phyloP scores from a whole-genome alignment of 2,329 filamentous ascomycete species.

The Xylaria hypoxylon region DNA sequence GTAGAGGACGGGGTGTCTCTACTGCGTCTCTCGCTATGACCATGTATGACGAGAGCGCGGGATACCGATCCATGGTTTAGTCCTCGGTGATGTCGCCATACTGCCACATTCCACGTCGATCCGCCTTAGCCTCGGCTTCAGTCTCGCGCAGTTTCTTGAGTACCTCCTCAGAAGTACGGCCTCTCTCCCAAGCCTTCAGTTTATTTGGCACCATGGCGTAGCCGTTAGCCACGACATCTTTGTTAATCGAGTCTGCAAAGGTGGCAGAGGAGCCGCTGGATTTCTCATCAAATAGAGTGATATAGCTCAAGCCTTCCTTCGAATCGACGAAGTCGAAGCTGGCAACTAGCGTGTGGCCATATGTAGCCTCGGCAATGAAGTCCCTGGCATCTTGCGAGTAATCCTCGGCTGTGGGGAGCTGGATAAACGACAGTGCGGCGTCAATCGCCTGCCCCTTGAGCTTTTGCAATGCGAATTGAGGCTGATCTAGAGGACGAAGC shows the following conservation, averaged over 20 bases:
- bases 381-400: constrained; percentile 85
- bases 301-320: constrained; percentile 83
- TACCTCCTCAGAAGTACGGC: constrained; percentile 74
- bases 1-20: neutral
- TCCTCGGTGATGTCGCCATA: constrained; percentile 97
- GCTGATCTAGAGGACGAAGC: constrained; percentile 82
- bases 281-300: constrained; percentile 88
- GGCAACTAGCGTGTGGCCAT: constrained; percentile 82
- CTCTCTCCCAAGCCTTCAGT: constrained; percentile 89
- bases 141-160: constrained; percentile 78
- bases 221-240: constrained; percentile 84
- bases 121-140: constrained; percentile 82
- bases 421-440: constrained; percentile 86
- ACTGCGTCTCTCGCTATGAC: neutral
- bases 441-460: constrained; percentile 90
- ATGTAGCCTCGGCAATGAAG: constrained; percentile 80
- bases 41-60: neutral
- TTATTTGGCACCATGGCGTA: constrained; percentile 93
- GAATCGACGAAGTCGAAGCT: constrained; percentile 86
- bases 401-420: constrained; percentile 84
- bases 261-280: constrained; percentile 61
- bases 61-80: constrained; percentile 54
- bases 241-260: constrained; percentile 85
- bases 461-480: constrained; percentile 82
- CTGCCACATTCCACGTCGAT: constrained; percentile 93